Conservation (phyloP, 2,329 filamentous ascomycete species). For the Phoma sp. region DNA sequence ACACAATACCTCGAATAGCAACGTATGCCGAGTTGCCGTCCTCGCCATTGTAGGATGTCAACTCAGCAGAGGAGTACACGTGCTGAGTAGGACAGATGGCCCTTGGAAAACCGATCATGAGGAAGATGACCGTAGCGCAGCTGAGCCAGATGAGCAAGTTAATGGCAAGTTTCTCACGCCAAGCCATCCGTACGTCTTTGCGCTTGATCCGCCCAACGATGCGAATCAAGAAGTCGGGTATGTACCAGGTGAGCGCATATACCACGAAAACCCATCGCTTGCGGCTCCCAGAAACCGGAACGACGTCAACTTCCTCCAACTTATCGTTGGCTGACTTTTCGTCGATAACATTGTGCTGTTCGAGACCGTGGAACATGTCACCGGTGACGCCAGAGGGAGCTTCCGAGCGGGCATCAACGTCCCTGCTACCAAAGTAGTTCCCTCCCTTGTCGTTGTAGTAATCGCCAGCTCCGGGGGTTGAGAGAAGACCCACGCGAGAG, state of each 20-base stretch:
- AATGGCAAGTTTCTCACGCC: slow-evolving; percentile 97
- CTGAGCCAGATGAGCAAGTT: slow-evolving; percentile 95
- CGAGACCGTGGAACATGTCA: slow-evolving; percentile 97
- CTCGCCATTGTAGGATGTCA: slow-evolving; percentile 77
- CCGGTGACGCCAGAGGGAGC: slow-evolving; percentile 90
- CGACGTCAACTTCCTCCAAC: slow-evolving; percentile 88
- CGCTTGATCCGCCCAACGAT: slow-evolving; percentile 83
- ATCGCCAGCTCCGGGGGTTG: slow-evolving; percentile 63
- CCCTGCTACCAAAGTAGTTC: slow-evolving; percentile 81
- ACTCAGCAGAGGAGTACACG: slow-evolving; percentile 80
- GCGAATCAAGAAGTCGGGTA: slow-evolving; percentile 84
- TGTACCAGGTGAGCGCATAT: slow-evolving; percentile 81
- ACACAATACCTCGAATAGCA: slow-evolving; percentile 87
- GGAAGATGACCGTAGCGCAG: slow-evolving; percentile 80
- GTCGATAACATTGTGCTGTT: slow-evolving; percentile 91
- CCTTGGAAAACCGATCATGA: slow-evolving; percentile 85
- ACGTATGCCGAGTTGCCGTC: slow-evolving; percentile 69
- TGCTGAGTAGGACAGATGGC: slow-evolving; percentile 91
- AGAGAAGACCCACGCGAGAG: slow-evolving; percentile 62
- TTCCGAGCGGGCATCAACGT: slow-evolving; percentile 86
- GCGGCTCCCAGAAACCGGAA: slow-evolving; percentile 75
- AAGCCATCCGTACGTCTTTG: slow-evolving; percentile 89
- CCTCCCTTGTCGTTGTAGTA: slow-evolving; percentile 78
- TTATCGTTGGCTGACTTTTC: slow-evolving; percentile 93
- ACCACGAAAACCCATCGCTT: slow-evolving; percentile 91